Conservation (phyloP, 805 yeast species). For the Candida michaelii region DNA sequence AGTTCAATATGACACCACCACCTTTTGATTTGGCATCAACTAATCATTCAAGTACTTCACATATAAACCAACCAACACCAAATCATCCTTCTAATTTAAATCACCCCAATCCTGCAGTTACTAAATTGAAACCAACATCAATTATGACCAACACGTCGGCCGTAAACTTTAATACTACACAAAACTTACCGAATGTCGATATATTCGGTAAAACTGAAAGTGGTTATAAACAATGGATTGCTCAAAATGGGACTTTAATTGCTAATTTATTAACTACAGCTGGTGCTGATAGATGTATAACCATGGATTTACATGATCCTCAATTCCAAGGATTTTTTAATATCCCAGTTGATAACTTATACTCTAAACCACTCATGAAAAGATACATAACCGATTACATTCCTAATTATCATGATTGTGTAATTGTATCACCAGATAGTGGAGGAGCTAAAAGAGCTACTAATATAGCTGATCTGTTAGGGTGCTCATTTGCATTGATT, state of each 20-base stretch:
- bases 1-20: conserved; percentile 14
- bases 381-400: conserved; percentile 77
- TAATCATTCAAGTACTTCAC: not conserved
- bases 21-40: conserved; percentile 8
- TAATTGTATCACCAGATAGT: conserved; percentile 95
- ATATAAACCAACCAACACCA: not conserved
- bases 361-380: conserved; percentile 83
- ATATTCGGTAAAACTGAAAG: conserved; percentile 46
- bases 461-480: conserved; percentile 85
- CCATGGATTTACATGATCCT: conserved; percentile 97
- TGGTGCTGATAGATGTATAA: conserved; percentile 94
- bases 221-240: conserved; percentile 92
- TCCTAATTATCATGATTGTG: conserved; percentile 79
- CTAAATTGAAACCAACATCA: conserved; percentile 20
- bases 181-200: conserved; percentile 31
- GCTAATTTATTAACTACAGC: conserved; percentile 87
- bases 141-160: conserved; percentile 35
- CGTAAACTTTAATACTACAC: conserved; percentile 17
- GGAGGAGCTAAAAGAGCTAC: conserved; percentile 99
- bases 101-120: conserved; percentile 2
- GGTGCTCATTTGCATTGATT: conserved; percentile 87
- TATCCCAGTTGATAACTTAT: conserved; percentile 92
- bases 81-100: too few relatives aligned
- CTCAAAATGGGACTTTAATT: conserved; percentile 89
- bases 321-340: conserved; percentile 98